phyloP scores from a whole-genome alignment of 2,329 filamentous ascomycete species.

The Claviceps purpurea region DNA sequence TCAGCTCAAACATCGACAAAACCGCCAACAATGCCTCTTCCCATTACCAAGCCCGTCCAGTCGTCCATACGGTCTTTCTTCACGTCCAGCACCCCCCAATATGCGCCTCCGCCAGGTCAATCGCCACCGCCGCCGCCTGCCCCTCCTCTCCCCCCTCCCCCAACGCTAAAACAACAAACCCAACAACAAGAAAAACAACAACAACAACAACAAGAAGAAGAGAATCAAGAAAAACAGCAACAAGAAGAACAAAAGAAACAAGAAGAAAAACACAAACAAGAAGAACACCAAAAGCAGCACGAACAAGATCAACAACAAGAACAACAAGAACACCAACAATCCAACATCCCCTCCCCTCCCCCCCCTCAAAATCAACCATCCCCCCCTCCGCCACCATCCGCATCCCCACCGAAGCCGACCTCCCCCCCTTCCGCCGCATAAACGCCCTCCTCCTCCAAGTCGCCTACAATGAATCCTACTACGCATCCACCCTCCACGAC shows the following conservation, averaged over 20 bases:
- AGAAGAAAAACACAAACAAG: no score
- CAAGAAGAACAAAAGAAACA: no score
- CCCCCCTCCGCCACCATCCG: slow-evolving; percentile 39
- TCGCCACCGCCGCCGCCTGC: slow-evolving; percentile 12
- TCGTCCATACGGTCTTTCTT: slow-evolving; percentile 53
- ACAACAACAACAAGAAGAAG: neutral
- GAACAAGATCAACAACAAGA: neutral
- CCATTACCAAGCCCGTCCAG: slow-evolving; percentile 27
- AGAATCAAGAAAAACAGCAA: no score
- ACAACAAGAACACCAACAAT: slow-evolving; percentile 8
- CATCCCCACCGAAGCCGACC: slow-evolving; percentile 34
- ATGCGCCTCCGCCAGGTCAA: slow-evolving; percentile 19
- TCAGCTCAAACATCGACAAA: neutral
- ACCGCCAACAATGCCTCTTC: slow-evolving; percentile 26
- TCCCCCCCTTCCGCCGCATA: slow-evolving; percentile 48
- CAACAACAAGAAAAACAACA: neutral
- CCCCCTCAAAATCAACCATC: slow-evolving; percentile 12
- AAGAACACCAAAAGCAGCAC: no score
- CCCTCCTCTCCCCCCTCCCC: neutral
- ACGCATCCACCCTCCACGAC: slow-evolving; percentile 36
- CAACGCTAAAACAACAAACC: slow-evolving; percentile 11
- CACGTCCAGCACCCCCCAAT: slow-evolving; percentile 28
- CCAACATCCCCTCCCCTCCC: slow-evolving; percentile 15
- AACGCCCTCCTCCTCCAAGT: slow-evolving; percentile 52
- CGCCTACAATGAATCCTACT: slow-evolving; percentile 51